phyloP scores from a whole-genome alignment of 2,329 filamentous ascomycete species.

The Arthrocladium fulminans region DNA sequence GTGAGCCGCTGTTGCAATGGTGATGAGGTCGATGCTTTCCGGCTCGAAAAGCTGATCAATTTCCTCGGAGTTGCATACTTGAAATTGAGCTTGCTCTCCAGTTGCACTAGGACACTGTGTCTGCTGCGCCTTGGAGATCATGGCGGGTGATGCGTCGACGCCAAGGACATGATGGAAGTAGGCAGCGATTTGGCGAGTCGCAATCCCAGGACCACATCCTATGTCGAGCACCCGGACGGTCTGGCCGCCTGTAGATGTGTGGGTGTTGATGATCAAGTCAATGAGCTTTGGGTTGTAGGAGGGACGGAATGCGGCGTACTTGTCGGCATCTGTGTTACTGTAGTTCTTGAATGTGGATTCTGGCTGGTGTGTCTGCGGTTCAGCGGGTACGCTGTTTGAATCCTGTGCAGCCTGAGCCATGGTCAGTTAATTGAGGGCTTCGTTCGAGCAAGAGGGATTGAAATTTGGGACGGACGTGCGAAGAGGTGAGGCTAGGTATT shows the following conservation, averaged over 20 bases:
- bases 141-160: constrained; percentile 44
- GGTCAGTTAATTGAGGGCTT: not conserved
- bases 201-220: constrained; percentile 50
- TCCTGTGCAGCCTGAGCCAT: not conserved
- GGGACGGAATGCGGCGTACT: constrained; percentile 37
- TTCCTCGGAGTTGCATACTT: constrained; percentile 38
- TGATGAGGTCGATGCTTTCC: constrained; percentile 42
- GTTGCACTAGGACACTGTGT: constrained; percentile 27
- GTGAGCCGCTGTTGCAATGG: constrained; percentile 44
- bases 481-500: no score
- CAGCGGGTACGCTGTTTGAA: not conserved
- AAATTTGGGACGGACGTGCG: not conserved
- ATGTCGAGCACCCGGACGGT: constrained; percentile 43
- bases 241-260: constrained; percentile 39
- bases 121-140: constrained; percentile 43
- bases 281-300: constrained; percentile 43
- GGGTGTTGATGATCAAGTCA: constrained; percentile 38
- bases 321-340: constrained; percentile 34
- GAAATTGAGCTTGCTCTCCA: constrained; percentile 33
- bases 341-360: constrained; percentile 42
- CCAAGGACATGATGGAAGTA: constrained; percentile 42
- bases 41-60: constrained; percentile 31
- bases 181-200: constrained; percentile 37
- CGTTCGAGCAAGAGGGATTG: no score
- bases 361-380: not conserved